Evolutionary conservation across 2,329 filamentous ascomycete genomes (phyloP), one percentile per base, ranked within the genome.

Genomic region (Diaporthe sp.): DNA sequence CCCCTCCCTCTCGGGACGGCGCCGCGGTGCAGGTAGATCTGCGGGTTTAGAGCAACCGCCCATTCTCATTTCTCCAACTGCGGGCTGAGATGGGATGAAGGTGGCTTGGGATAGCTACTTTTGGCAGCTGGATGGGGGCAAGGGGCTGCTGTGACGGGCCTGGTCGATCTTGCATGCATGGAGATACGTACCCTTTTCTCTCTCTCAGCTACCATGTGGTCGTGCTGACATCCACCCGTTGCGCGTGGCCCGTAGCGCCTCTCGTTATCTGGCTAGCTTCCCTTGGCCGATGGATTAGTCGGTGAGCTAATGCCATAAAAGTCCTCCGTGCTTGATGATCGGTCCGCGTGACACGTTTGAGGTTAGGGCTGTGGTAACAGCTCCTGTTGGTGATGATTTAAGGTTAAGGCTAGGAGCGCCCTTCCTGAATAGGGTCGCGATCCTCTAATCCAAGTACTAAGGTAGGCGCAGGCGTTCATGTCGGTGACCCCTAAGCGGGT

Each of bases 71-170:
- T 70, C 65, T 42, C 65, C 65, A 55, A 55, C 31, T 70, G 65
- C 65, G 62, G 62, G 62, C 13, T 19, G 31, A 74, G 31, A 74
- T 71, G 65, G 57, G 73, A 71, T 61, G 73, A 62, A 71, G 46
- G 61, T 60, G 58, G 68, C 65, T 70, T 55, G 65, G 49, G 65
- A 68, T 68, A 68, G 28, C 65, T 68, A 10, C 34, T 68, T 68
- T 68, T 68, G 65, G 65, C 31, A 53, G 65, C 65, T 68, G 9
- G 42, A 34, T 39, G 31, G 57, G 57, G 57, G 57, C 19, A 5
- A 37, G 13, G 46, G 65, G 46, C 4, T 4, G 22, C 22, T 28
- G 49, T 55, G 46, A 70, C 31, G 55, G 55, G 34, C 55, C 10
- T 42, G n/a, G 65, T 70, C 49, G 65, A 70, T 55, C 46, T 51